phyloP scores from a whole-genome alignment of 2,329 filamentous ascomycete genomes.

The Trichoderma oligosporum region DNA sequence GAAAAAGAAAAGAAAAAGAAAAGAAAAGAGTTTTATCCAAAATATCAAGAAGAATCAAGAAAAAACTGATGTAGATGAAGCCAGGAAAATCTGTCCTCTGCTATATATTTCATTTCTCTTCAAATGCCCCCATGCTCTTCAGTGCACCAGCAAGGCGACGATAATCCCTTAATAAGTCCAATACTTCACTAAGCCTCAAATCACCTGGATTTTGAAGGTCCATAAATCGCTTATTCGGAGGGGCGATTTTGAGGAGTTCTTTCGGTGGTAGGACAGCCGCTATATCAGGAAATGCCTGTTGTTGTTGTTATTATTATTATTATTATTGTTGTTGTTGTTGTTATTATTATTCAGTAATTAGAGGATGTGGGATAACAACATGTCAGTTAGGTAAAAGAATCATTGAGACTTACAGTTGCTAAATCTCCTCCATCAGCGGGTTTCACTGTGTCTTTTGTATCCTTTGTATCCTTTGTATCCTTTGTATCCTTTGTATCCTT shows the following conservation, averaged over 20 bases:
- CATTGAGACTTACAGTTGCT: slow-evolving; percentile 46
- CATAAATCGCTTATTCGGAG: slow-evolving; percentile 70
- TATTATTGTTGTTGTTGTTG: no score
- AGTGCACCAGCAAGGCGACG: slow-evolving; percentile 64
- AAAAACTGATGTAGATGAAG: slow-evolving; percentile 2
- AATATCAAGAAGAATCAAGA: not conserved
- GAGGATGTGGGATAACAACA: no score
- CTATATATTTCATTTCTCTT: slow-evolving; percentile 34
- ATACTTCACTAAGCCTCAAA: slow-evolving; percentile 67
- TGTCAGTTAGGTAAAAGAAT: no score
- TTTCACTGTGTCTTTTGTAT: slow-evolving; percentile 36
- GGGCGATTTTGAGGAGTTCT: slow-evolving; percentile 53
- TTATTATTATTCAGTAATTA: no score
- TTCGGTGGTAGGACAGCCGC: slow-evolving; percentile 54
- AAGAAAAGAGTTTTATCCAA: slow-evolving; percentile 3
- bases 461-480: not conserved
- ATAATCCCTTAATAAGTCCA: slow-evolving; percentile 70
- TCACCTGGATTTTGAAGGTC: slow-evolving; percentile 67
- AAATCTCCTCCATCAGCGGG: slow-evolving; percentile 52
- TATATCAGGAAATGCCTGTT: slow-evolving; percentile 58
- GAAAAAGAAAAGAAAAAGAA: not conserved
- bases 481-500: not conserved
- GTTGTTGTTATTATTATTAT: no score
- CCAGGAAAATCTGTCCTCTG: not conserved
- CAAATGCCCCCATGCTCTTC: slow-evolving; percentile 59